Evolutionary conservation across 83 land plant genomes (phyloP).

Genomic region (Thuja plicata): DNA sequence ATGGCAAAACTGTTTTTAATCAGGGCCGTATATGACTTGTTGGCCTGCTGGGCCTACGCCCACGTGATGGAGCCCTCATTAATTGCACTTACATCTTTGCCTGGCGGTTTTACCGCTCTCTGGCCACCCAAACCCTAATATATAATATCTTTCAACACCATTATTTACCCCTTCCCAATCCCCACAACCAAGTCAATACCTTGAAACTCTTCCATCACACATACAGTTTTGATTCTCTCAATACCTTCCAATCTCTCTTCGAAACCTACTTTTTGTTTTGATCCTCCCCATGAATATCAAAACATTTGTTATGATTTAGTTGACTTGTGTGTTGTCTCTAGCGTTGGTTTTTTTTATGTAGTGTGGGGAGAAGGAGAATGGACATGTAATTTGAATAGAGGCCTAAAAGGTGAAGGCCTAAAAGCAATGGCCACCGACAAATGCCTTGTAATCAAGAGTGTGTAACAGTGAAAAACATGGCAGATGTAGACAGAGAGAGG

Average conservation of each 20-base stretch:
- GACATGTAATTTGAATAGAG: too few species aligned
- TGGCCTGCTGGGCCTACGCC: slow-evolving; percentile 10
- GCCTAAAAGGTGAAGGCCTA: too few species aligned
- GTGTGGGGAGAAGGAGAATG: too few species aligned
- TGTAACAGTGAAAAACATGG: too few species aligned
- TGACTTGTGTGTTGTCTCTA: background rate
- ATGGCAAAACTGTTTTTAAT: background rate
- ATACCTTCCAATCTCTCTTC: background rate
- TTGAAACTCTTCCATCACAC: background rate
- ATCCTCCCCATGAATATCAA: background rate
- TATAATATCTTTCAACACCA: background rate
- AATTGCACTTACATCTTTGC: background rate
- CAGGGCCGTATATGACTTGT: background rate
- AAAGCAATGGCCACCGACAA: too few species aligned
- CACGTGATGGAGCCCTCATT: slow-evolving; percentile 13
- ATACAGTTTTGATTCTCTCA: too few species aligned
- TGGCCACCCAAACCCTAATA: background rate
- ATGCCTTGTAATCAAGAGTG: too few species aligned
- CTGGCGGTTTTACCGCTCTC: slow-evolving; percentile 12
- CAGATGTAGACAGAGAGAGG: too few species aligned
- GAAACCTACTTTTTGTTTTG: too few species aligned
- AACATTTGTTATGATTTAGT: background rate
- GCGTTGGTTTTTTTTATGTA: background rate
- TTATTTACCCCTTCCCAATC: too few species aligned
- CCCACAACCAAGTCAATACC: background rate